phyloP scores from a whole-genome alignment of 257 asterid genomes.

The Cordia subcordata region DNA sequence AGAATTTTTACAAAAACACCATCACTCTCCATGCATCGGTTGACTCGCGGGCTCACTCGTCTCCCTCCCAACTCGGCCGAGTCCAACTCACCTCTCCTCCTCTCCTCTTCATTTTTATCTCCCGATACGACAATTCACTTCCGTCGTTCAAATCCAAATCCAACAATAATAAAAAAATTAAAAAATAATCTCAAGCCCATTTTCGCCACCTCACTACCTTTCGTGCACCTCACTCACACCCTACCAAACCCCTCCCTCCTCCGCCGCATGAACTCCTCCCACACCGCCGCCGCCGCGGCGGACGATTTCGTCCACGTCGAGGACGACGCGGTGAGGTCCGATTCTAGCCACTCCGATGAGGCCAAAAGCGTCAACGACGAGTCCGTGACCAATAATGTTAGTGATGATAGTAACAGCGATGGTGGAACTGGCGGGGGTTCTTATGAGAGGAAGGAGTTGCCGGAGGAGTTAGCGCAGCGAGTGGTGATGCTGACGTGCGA shows the following conservation, averaged over 20 bases:
- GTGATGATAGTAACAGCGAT: neutral
- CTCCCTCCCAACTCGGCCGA: neutral
- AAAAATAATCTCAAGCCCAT: constrained; percentile 7
- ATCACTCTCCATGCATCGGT: constrained; percentile 9
- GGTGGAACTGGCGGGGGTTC: constrained; percentile 20
- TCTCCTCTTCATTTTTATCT: constrained; percentile 1
- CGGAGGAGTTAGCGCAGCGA: constrained; percentile 60
- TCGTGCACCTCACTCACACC: constrained; percentile 10
- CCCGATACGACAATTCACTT: constrained; percentile 6
- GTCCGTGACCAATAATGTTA: constrained; percentile 7
- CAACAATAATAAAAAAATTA: no score
- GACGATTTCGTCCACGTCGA: constrained; percentile 54
- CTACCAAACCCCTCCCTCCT: constrained; percentile 12
- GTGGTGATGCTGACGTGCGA: constrained; percentile 67
- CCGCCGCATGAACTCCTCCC: constrained; percentile 1
- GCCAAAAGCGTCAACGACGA: constrained; percentile 18
- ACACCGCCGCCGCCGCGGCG: constrained; percentile 6
- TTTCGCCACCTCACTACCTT: constrained; percentile 10
- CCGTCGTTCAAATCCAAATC: constrained; percentile 5
- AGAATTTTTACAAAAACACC: no score
- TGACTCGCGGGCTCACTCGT: constrained; percentile 6
- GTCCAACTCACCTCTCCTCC: neutral
- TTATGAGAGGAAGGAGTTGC: constrained; percentile 49
- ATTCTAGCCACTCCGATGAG: constrained; percentile 12
- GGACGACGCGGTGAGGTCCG: constrained; percentile 22